Conservation (phyloP, 345 rosid genomes). For the Clarkia xantiana region DNA sequence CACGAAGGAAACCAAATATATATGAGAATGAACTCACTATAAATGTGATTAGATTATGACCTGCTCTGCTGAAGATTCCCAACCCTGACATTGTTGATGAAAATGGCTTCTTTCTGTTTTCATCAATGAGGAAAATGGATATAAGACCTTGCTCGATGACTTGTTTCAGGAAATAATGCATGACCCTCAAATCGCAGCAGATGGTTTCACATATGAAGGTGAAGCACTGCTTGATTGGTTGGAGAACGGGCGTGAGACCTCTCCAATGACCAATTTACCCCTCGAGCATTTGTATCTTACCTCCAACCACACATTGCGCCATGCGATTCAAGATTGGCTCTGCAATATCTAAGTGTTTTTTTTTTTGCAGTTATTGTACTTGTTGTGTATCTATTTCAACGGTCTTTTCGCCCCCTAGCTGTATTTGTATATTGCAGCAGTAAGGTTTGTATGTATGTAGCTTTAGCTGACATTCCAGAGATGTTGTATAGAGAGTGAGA, state of each 20-base stretch:
- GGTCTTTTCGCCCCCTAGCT: too few relatives aligned
- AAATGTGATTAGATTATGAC: neutral
- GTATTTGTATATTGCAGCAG: too few relatives aligned
- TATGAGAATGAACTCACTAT: neutral
- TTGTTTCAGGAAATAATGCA: constrained; percentile 60
- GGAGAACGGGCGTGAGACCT: constrained; percentile 40
- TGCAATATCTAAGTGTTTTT: constrained; percentile 26
- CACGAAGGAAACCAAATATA: neutral
- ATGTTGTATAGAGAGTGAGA: too few relatives aligned
- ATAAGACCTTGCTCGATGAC: neutral
- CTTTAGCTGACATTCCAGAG: too few relatives aligned
- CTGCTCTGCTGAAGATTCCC: neutral
- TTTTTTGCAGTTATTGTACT: constrained; percentile 2
- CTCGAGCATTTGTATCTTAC: constrained; percentile 41
- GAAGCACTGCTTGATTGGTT: constrained; percentile 53
- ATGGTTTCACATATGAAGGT: constrained; percentile 63
- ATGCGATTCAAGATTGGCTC: constrained; percentile 72
- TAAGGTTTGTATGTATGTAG: too few relatives aligned
- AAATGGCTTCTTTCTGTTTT: neutral
- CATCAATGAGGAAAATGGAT: too few relatives aligned
- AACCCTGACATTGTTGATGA: neutral
- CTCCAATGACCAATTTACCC: constrained; percentile 64
- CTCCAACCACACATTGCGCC: constrained; percentile 45
- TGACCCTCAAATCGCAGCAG: constrained; percentile 67
- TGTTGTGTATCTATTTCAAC: neutral